Conservation (phyloP, 441 rosid genomes). For the Bruguiera hainesii region DNA sequence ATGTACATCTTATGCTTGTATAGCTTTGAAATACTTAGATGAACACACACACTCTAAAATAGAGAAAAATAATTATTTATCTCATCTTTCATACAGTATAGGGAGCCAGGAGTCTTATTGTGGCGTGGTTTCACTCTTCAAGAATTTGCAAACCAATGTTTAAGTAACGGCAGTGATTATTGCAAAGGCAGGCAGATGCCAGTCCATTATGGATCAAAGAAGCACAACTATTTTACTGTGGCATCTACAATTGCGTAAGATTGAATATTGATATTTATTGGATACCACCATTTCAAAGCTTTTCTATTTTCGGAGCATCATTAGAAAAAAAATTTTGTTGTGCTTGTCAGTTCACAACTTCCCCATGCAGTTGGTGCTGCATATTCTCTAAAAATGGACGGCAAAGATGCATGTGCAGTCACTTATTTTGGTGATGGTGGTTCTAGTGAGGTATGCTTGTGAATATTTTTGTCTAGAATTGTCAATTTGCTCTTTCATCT, state of each 20-base stretch:
- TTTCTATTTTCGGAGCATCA: neutral
- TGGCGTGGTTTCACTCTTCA: constrained; percentile 89
- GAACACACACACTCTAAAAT: neutral
- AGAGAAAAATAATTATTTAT: neutral
- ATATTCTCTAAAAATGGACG: constrained; percentile 86
- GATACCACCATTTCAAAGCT: neutral
- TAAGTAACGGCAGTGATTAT: constrained; percentile 61
- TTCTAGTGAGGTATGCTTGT: constrained; percentile 63
- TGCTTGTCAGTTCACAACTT: constrained; percentile 62
- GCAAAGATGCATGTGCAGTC: constrained; percentile 64
- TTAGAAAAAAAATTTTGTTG: neutral
- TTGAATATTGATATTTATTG: neutral
- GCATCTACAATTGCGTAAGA: constrained; percentile 83
- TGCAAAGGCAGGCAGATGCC: constrained; percentile 98
- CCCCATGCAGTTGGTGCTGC: constrained; percentile 98
- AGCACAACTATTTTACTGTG: constrained; percentile 76
- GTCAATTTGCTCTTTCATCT: neutral
- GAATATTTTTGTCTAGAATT: neutral
- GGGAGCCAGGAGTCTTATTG: constrained; percentile 75
- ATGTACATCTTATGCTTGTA: neutral
- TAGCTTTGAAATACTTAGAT: neutral
- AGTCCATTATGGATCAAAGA: constrained; percentile 78
- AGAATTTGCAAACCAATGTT: constrained; percentile 85
- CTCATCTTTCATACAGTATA: constrained; percentile 50
- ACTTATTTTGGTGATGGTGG: constrained; percentile 85